Evolutionary conservation across 1,284 basidiomycete genomes (phyloP).

Genomic region (Marasmius oreades): DNA sequence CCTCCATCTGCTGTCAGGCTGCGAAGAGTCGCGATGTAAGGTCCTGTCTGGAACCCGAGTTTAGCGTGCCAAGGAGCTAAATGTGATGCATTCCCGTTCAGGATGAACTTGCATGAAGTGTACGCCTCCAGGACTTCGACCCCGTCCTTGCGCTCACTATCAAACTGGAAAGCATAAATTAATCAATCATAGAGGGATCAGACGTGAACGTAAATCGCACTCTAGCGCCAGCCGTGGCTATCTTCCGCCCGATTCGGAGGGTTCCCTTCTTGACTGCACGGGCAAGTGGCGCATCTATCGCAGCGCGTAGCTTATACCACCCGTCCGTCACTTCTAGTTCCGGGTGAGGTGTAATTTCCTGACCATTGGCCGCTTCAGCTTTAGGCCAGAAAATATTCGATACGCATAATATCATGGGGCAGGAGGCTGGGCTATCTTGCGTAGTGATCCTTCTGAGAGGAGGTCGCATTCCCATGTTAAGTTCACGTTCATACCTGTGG

Average conservation of each 20-base stretch:
- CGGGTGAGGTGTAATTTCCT: slow-evolving; percentile 36
- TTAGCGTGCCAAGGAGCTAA: slow-evolving; percentile 86
- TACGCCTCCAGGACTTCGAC: slow-evolving; percentile 84
- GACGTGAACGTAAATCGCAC: slow-evolving; percentile 42
- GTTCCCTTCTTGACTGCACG: slow-evolving; percentile 66
- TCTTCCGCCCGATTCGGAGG: slow-evolving; percentile 78
- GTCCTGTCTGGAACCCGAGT: slow-evolving; percentile 69
- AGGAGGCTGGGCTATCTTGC: slow-evolving; percentile 67
- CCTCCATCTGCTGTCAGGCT: slow-evolving; percentile 87
- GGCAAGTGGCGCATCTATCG: slow-evolving; percentile 70
- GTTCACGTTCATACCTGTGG: slow-evolving; percentile 85
- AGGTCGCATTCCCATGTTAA: slow-evolving; percentile 77
- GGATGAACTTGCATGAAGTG: slow-evolving; percentile 57
- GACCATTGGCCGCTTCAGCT: slow-evolving; percentile 36
- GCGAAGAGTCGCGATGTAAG: slow-evolving; percentile 73
- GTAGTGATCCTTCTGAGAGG: slow-evolving; percentile 76
- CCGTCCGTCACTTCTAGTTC: slow-evolving; percentile 91
- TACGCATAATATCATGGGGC: slow-evolving; percentile 84
- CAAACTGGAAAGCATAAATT: slow-evolving; percentile 48
- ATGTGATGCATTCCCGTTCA: slow-evolving; percentile 84
- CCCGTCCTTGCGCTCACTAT: slow-evolving; percentile 70
- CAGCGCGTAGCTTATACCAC: slow-evolving; percentile 87
- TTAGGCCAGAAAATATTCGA: slow-evolving; percentile 63
- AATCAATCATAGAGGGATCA: background rate
- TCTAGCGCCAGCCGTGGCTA: slow-evolving; percentile 77